Evolutionary conservation across 345 rosid genomes (phyloP), one percentile per base, ranked within the genome.

Genomic region (Mangifera indica): DNA sequence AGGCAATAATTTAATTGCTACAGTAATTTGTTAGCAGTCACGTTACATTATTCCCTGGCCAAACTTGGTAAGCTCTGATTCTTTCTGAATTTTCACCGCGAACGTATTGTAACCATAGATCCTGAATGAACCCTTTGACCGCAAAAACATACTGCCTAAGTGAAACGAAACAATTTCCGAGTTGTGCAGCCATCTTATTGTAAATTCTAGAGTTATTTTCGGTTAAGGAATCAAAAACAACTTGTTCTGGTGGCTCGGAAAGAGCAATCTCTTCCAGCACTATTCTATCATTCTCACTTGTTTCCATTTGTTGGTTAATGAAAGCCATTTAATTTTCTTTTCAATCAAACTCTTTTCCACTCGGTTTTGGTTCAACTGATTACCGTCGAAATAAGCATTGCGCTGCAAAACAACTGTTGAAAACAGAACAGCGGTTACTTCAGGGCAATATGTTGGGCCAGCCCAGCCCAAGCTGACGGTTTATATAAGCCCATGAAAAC

Each of bases 341-440:
- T 13, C 48, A n/a, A 2, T 52, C 46, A 22, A 34, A 26, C 54
- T 40, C 7, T 37, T 25, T 54, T 18, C 8, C 51, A 8, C 49
- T 14, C 15, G 8, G 22, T 14, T 45, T 48, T 2, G 40, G 21
- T 26, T 55, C 10, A 2, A 22, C 21, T 29, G 3, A 29, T 29
- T 29, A 29, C 1, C 32, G 7, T 5, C 22, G n/a, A 14, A 48
- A 51, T 15, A 29, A 3, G 2, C 24, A 18, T 17, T 0, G 2
- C 24, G 10, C 9, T 0, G 10, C 5, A 48, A 17, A 75, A 72
- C 77, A 20, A 75, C 61, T 62, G 58, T 72, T 49, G 64, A 64
- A 79, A 80, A 76, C 73, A 42, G 67, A 63, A 72, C 10, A 51
- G 71, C 82, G 63, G 82, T 79, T 79, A 24, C 74, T 18, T 14